Conservation (phyloP, 805 yeast species). For the Cyberlindnera maclurae region DNA sequence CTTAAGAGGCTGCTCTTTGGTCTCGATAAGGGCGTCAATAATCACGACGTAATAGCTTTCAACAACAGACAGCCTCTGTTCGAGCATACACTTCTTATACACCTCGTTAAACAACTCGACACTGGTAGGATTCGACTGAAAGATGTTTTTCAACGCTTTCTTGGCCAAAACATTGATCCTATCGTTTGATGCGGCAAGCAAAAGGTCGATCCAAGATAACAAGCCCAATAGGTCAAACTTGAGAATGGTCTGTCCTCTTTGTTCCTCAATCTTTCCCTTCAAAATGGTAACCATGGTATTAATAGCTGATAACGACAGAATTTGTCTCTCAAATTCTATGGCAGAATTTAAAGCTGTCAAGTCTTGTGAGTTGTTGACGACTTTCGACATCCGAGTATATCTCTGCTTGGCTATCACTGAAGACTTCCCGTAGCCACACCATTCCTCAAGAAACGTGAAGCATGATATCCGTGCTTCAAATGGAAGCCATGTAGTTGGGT, state of each 20-base stretch:
- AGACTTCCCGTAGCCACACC: conserved; percentile 88
- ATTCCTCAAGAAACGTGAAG: conserved; percentile 76
- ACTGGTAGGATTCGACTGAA: conserved; percentile 51
- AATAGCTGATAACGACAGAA: conserved; percentile 62
- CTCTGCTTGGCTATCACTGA: conserved; percentile 56
- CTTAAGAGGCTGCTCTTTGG: conserved; percentile 38
- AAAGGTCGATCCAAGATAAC: conserved; percentile 73
- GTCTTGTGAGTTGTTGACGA: conserved; percentile 30
- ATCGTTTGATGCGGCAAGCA: conserved; percentile 54
- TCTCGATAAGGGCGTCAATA: conserved; percentile 53
- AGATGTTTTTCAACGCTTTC: conserved; percentile 61
- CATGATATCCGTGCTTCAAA: conserved; percentile 81
- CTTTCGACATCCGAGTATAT: conserved; percentile 48
- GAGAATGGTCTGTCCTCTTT: conserved; percentile 43
- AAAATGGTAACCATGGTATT: conserved; percentile 82
- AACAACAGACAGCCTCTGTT: conserved; percentile 43
- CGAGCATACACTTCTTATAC: conserved; percentile 63
- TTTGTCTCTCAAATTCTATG: conserved; percentile 70
- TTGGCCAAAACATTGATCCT: conserved; percentile 56
- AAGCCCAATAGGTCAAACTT: conserved; percentile 67
- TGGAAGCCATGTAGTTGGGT: conserved; percentile 56
- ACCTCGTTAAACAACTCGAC: conserved; percentile 49
- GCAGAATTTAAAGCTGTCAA: conserved; percentile 56
- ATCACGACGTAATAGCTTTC: conserved; percentile 68
- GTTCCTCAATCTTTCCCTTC: conserved; percentile 58